Base-by-base conservation (phyloP, 2,329 filamentous ascomycete species). In the Pestalotiopsis sp. region DNA sequence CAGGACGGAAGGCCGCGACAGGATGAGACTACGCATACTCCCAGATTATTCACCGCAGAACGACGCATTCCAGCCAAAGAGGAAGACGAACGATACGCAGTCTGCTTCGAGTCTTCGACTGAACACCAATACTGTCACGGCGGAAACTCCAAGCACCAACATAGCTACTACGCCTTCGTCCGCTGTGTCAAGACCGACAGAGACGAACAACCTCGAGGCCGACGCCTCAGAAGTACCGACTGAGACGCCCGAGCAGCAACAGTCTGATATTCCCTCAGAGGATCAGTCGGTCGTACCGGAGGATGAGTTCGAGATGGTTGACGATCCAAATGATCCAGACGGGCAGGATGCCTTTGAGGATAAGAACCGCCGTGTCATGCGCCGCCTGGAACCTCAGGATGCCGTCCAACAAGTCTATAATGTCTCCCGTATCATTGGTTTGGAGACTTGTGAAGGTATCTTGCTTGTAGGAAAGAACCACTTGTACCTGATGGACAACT, bases 321-420 rank as follows among this genome's bases (percentile, higher is more conserved):
- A 98, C 69, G 95, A 98, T 70, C 95, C 95, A 0, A 94, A 94
- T 74, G 92, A 95, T 68, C 90, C 92, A 31, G 94, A 96, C 60
- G 85, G 81, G 1, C 88, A 90, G 14, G 90, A 92, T 72, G 91
- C 91, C 1, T 97, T 97, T 71, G 97, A 99, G 80, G 97, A 99
- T 79, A 98, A 98, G 83, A 98, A 99, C 76, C 89, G 97, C 59
- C 98, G 98, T 79, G 95, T 99, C 59, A 97, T 98, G 94, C 89
- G 96, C 65, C 95, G 94, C 71, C 85, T 99, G 12, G 92, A 97
- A 74, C 92, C 92, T 13, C 94, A 95, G 4, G 96, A 99, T 75
- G 89, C 95, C 67, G 95, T 99, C 2, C 93, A 98, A 78, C 92
- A 93, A 68, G 94, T 98, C 1, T 97, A 94, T 84, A 99, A 99